phyloP scores from a whole-genome alignment of 2,329 filamentous ascomycete genomes.

The Claviceps quebecensis region DNA sequence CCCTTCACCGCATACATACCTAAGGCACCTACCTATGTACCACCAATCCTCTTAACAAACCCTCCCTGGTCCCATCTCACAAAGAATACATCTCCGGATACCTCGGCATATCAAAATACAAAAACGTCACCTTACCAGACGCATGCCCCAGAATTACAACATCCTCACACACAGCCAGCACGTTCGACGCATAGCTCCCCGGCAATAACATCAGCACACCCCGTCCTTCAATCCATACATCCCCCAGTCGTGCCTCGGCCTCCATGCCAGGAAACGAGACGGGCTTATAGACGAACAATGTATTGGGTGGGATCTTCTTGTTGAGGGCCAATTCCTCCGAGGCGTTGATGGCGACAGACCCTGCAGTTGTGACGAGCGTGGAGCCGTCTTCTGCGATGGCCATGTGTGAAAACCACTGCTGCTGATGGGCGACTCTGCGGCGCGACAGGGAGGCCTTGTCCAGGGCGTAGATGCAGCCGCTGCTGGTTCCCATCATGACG shows the following conservation, averaged over 20 bases:
- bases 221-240: conserved; percentile 6
- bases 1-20: background rate
- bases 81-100: conserved; percentile 3
- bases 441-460: conserved; percentile 1
- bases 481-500: conserved; percentile 4
- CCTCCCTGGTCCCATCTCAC: no score
- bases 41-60: background rate
- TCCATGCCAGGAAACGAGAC: conserved; percentile 7
- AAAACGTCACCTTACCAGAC: conserved; percentile 7
- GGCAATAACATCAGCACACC: conserved; percentile 6
- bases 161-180: conserved; percentile 6
- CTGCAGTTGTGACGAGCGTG: conserved; percentile 5
- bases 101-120: conserved; percentile 6
- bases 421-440: conserved; percentile 5
- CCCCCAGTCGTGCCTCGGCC: conserved; percentile 4
- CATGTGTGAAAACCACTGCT: conserved; percentile 6
- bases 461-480: conserved; percentile 5
- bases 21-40: no score
- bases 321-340: conserved; percentile 1
- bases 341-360: conserved; percentile 2
- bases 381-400: conserved; percentile 2
- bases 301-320: conserved; percentile 3
- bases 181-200: conserved; percentile 3
- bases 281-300: conserved; percentile 7
- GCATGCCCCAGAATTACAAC: conserved; percentile 7